phyloP scores from a whole-genome alignment of 805 yeast genomes.

The Metschnikowia arizonensis region DNA sequence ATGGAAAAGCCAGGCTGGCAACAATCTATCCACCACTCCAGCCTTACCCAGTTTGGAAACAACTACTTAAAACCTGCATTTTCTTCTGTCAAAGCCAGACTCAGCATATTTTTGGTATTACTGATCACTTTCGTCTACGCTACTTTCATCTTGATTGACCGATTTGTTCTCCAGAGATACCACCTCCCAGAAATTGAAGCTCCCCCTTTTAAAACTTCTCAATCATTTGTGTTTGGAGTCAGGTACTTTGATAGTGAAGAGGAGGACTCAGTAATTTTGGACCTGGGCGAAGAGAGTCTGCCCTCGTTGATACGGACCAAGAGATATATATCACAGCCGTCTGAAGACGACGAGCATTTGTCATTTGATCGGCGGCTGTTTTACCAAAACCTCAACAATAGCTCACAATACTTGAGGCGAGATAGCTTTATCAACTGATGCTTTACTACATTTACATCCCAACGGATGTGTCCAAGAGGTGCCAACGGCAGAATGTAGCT shows the following conservation, averaged over 20 bases:
- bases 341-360: constrained; percentile 11
- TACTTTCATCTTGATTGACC: background rate
- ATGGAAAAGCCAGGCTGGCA: background rate
- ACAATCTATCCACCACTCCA: background rate
- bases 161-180: constrained; percentile 1
- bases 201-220: background rate
- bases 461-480: constrained; percentile 22
- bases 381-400: constrained; percentile 33
- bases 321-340: constrained; percentile 8
- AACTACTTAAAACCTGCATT: background rate
- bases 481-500: background rate
- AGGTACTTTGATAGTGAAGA: background rate
- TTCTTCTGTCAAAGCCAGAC: background rate
- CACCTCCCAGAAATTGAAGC: background rate
- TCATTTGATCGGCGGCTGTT: constrained; percentile 20
- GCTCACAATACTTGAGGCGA: constrained; percentile 40
- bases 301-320: background rate
- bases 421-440: constrained; percentile 34
- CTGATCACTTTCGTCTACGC: constrained; percentile 1
- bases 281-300: constrained; percentile 1
- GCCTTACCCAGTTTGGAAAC: background rate
- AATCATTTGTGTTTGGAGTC: background rate
- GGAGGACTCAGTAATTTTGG: background rate
- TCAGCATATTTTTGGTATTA: background rate
- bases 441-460: constrained; percentile 34